These are phyloP conservation scores for Acanthamoeba healyi DNA, from an alignment of 208 protist genomes.

Conservation along the genomic window DNA sequence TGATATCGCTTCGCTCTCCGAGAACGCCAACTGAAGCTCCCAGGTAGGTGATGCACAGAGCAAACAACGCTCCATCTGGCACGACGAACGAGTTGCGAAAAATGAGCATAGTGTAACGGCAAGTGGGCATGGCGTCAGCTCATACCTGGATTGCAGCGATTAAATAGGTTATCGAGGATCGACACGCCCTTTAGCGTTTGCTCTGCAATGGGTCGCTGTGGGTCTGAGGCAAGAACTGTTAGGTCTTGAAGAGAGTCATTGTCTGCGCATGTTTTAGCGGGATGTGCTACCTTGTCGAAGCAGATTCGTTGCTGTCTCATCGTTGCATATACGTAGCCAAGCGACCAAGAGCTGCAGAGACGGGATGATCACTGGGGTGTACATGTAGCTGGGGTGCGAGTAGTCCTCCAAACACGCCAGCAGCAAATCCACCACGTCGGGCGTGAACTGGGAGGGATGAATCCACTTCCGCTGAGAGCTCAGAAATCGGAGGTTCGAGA, in stretches of 20 bases:
- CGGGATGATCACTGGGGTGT: neutral
- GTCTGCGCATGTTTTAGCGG: neutral
- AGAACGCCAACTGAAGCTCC: neutral
- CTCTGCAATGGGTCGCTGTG: neutral
- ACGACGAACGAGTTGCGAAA: neutral
- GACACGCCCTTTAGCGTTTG: neutral
- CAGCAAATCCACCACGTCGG: neutral
- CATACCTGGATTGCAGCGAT: neutral
- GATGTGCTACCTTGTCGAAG: neutral
- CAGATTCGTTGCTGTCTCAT: neutral
- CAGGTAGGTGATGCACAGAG: constrained; percentile 5
- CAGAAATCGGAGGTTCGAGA: constrained; percentile 22
- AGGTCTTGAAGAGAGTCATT: neutral
- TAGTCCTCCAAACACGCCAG: constrained; percentile 30
- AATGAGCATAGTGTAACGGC: no score
- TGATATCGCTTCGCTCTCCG: neutral
- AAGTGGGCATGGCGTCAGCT: neutral
- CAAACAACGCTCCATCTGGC: constrained; percentile 20
- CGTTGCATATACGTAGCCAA: constrained; percentile 10
- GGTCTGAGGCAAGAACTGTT: neutral
- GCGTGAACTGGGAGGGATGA: neutral
- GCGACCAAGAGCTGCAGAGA: neutral
- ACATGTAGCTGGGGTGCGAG: constrained; percentile 14
- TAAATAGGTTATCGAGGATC: neutral
- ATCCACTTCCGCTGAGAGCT: neutral